phyloP scores from a whole-genome alignment of 2,329 filamentous ascomycete species.

The Xylaria sp. region DNA sequence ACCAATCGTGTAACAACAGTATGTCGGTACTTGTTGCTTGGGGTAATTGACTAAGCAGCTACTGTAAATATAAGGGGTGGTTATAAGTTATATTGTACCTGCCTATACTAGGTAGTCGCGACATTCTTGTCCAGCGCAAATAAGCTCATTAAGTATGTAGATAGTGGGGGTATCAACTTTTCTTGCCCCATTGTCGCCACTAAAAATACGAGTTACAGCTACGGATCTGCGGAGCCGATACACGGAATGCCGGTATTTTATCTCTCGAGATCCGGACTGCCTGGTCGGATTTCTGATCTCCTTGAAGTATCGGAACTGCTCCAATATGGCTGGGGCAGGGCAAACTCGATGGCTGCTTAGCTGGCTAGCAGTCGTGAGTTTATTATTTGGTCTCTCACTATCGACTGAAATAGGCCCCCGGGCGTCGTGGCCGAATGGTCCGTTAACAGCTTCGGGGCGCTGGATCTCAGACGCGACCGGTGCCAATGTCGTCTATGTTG shows the following conservation, averaged over 20 bases:
- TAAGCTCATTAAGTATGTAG: conserved; percentile 23
- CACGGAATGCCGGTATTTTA: conserved; percentile 23
- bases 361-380: conserved; percentile 25
- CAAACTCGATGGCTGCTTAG: conserved; percentile 13
- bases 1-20: too few species aligned
- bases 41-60: too few species aligned
- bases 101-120: too few species aligned
- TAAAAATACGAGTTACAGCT: conserved; percentile 23
- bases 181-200: conserved; percentile 11
- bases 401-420: conserved; percentile 13
- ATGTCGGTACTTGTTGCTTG: too few species aligned
- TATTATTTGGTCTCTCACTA: conserved; percentile 9
- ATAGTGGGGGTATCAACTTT: conserved; percentile 15
- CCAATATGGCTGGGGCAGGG: conserved; percentile 15
- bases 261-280: conserved; percentile 7
- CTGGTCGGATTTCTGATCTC: conserved; percentile 10
- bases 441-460: conserved; percentile 55
- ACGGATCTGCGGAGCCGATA: conserved; percentile 34
- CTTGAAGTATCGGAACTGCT: neutral
- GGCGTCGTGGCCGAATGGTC: conserved; percentile 54
- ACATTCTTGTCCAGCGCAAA: too few species aligned
- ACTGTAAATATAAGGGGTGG: too few species aligned
- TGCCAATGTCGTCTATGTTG: conserved; percentile 60
- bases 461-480: conserved; percentile 57
- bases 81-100: too few species aligned